Conservation (phyloP, 768 basidiomycete species). For the Termitomyces sp. region DNA sequence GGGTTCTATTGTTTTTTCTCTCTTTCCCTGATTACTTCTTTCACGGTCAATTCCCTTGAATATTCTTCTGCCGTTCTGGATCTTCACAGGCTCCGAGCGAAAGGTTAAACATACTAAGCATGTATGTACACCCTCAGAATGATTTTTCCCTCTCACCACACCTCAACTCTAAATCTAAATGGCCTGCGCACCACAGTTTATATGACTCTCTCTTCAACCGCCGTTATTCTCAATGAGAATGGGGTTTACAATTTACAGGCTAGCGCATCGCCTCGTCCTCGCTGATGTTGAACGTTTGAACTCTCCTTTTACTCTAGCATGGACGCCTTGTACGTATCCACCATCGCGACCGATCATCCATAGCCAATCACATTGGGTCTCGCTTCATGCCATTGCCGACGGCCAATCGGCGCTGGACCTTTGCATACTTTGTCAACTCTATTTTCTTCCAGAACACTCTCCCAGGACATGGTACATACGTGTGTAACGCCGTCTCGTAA, state of each 20-base stretch:
- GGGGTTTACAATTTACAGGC: background rate
- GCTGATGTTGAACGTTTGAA: background rate
- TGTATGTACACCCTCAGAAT: background rate
- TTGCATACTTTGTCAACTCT: background rate
- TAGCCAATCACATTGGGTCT: background rate
- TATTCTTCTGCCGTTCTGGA: background rate
- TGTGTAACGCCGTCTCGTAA: no score
- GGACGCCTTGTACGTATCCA: background rate
- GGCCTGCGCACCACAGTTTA: background rate
- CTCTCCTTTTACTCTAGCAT: background rate
- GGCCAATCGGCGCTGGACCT: background rate
- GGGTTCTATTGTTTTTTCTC: background rate
- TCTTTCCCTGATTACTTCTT: background rate
- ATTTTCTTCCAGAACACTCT: background rate
- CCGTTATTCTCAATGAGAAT: background rate
- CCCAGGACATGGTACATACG: no score
- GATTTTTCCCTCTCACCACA: background rate
- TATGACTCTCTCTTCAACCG: background rate
- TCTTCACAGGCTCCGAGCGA: background rate
- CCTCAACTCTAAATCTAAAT: background rate
- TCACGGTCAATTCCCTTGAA: background rate
- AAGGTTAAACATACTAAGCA: background rate
- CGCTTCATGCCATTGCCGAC: background rate
- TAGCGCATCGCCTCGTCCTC: background rate
- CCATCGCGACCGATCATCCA: background rate